Evolutionary conservation across 2,329 filamentous ascomycete species (phyloP), one percentile per base, ranked within the genome.

Genomic region (Pseudocercospora pini-densiflorae): DNA sequence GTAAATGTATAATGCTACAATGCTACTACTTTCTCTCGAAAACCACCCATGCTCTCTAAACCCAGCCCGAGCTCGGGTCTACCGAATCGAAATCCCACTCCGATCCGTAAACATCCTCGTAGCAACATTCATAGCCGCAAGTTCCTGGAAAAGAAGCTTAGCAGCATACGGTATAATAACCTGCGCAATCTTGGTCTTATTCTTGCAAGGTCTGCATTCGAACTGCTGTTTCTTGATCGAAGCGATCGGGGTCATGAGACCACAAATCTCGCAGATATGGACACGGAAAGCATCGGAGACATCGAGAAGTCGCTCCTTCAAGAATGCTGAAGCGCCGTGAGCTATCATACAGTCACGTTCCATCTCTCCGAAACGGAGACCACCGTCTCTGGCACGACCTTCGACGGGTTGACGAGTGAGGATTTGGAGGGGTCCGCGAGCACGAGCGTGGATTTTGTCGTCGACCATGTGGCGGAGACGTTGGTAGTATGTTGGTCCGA

Each of bases 321-420:
- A 83, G 87, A 99, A 99, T 1, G 94, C 91, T 62, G 93, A 94
- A 3, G 96, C 95, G 78, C 95, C 95, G 79, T 99, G 96, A n/a
- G 96, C 93, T 84, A 99, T 99, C 95, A 99, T 99, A 80, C 95
- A 99, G 88, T 99, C 96, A 84, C 96, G 94, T 82, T 99, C 96
- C 95, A 99, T 99, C 86, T 99, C 95, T 89, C 95, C 95, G 88
- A 99, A 99, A 78, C 96, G 94, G 53, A 99, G 87, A 85, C 95
- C 95, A 87, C 95, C 95, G 79, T 99, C 96, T 81, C 96, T 87
- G 3, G 95, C 95, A 88, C 96, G 92, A 91, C 95, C 95, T 82
- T 99, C 95, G 14, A 99, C 95, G 19, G 95, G 95, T 81, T 99
- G 95, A 65, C 96, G 87, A 2, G 95, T 99, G 83, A 99, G 88